Percentiles rank a stretch among this genome's conserved stretches.
Conservation (phyloP, 768 basidiomycete genomes). For the Psilocybe cyanescens region DNA sequence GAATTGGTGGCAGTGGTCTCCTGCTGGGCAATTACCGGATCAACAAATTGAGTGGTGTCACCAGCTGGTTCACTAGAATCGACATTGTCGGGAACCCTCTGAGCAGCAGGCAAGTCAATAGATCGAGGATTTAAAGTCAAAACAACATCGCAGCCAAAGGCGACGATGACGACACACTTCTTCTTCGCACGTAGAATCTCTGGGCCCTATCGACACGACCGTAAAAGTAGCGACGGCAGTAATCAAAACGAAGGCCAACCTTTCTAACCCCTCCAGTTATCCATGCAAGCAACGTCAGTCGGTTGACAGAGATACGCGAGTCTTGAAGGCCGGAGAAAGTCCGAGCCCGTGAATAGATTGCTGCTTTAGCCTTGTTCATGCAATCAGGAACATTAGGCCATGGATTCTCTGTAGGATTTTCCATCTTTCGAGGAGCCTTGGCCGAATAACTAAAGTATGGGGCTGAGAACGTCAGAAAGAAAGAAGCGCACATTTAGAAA, state of each 20-base stretch:
- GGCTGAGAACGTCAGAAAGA: conserved; percentile 19
- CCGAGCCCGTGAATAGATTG: conserved; percentile 33
- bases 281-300: conserved; percentile 45
- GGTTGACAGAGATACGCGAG: conserved; percentile 31
- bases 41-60: background rate
- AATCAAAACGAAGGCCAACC: conserved; percentile 23
- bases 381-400: conserved; percentile 29
- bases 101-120: conserved; percentile 6
- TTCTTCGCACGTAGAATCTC: conserved; percentile 30
- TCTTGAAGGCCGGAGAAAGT: conserved; percentile 37
- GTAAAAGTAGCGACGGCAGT: background rate
- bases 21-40: background rate
- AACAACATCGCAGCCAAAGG: conserved; percentile 41
- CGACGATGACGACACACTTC: conserved; percentile 33
- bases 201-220: conserved; percentile 20
- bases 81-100: background rate
- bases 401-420: conserved; percentile 7
- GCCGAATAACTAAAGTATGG: conserved; percentile 35
- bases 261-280: conserved; percentile 39
- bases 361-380: conserved; percentile 29
- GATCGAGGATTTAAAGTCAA: conserved; percentile 29
- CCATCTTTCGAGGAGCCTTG: conserved; percentile 7
- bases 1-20: background rate
- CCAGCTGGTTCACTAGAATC: background rate
- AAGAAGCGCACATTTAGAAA: background rate